A percentile compares a stretch with the other conserved stretches of the same genome.
phyloP scores from a whole-genome alignment of 2,329 filamentous ascomycete species.

The Claviceps purpurea region DNA sequence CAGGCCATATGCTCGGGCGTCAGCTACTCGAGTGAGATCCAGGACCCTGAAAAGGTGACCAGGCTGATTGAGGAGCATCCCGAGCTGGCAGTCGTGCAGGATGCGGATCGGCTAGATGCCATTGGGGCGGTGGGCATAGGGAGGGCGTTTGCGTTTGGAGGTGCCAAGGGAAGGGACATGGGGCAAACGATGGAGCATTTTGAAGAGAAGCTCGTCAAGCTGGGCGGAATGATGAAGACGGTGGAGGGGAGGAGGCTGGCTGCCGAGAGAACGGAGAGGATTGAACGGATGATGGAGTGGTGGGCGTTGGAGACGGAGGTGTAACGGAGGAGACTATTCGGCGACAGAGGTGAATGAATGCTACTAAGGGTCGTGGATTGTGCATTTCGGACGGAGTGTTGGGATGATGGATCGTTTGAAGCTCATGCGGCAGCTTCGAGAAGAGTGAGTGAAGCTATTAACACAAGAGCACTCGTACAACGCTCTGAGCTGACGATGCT shows the following conservation, averaged over 20 bases:
- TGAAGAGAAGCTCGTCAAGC: conserved; percentile 55
- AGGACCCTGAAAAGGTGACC: conserved; percentile 46
- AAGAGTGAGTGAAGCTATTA: no score
- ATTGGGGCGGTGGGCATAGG: conserved; percentile 78
- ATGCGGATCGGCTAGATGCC: conserved; percentile 85
- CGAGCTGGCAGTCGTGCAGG: conserved; percentile 62
- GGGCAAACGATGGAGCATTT: conserved; percentile 61
- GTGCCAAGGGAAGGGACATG: conserved; percentile 46
- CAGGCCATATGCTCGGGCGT: conserved; percentile 64
- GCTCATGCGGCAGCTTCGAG: no score
- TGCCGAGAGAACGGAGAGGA: conserved; percentile 35
- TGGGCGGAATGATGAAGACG: conserved; percentile 55
- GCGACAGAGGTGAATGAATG: no score
- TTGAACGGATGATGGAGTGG: conserved; percentile 42
- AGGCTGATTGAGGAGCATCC: conserved; percentile 51
- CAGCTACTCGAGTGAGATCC: conserved; percentile 62
- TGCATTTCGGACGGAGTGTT: no score
- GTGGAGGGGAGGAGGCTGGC: conserved; percentile 39
- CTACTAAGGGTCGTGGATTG: no score
- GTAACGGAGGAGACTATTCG: not conserved
- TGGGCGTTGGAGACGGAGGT: conserved; percentile 38
- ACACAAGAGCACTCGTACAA: no score
- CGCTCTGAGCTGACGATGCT: no score
- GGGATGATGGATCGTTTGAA: no score
- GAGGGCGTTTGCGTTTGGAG: conserved; percentile 51